A percentile compares a stretch with the other conserved stretches of the same genome.
phyloP scores from a whole-genome alignment of 305 asterid species.

The Fraxinus angustifolia region DNA sequence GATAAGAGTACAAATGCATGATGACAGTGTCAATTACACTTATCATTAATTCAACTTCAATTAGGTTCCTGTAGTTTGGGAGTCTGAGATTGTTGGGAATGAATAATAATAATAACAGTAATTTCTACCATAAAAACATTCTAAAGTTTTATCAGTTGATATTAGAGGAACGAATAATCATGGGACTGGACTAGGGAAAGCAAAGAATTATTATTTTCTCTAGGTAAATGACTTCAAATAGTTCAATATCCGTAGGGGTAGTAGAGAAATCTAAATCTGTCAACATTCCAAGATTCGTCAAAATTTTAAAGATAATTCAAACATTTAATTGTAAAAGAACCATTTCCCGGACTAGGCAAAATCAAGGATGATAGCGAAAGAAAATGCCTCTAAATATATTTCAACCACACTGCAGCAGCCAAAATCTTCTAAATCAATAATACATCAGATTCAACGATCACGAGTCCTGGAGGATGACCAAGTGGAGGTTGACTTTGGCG shows the following conservation, averaged over 20 bases:
- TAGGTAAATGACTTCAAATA: background rate
- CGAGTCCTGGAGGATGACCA: slow-evolving; percentile 38
- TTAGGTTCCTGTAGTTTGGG: background rate
- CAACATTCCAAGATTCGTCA: background rate
- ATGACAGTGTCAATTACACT: too few species aligned
- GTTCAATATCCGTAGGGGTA: background rate
- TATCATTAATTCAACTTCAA: background rate
- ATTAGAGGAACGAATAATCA: background rate
- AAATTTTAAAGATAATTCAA: background rate
- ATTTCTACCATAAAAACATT: background rate
- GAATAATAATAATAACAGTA: too few species aligned
- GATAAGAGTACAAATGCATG: background rate
- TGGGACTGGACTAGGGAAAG: background rate
- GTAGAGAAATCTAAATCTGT: background rate
- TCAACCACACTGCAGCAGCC: background rate
- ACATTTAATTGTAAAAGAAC: background rate
- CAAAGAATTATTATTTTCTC: background rate
- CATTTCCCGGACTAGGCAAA: background rate
- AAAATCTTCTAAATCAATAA: background rate
- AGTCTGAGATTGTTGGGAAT: background rate
- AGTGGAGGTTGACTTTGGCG: slow-evolving; percentile 38
- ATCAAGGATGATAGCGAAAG: background rate
- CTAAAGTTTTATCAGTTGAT: background rate
- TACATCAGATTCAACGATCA: background rate
- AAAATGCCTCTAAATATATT: background rate